A percentile compares a stretch with the other conserved stretches of the same genome.
These are phyloP conservation scores for Euryodendron excelsum DNA, from an alignment of 148 eudicot genomes.

Conservation along the genomic window DNA sequence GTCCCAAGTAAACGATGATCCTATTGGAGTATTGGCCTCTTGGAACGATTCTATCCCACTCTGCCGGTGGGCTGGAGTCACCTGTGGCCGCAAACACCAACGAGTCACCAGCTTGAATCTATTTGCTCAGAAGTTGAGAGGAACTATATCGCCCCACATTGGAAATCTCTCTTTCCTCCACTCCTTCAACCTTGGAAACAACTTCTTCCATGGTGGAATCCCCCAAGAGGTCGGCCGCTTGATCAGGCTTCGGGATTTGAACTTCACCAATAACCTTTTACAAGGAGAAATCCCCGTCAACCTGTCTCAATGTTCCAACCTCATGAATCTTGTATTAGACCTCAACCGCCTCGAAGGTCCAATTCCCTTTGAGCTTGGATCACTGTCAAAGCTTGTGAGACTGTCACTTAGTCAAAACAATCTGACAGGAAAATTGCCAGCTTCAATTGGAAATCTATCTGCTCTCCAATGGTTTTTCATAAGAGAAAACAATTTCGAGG, in stretches of 20 bases:
- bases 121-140: neutral
- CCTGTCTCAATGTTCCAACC: neutral
- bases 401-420: conserved; percentile 18
- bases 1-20: conserved; percentile 4
- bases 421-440: conserved; percentile 4
- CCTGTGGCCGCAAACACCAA: conserved; percentile 16
- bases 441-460: conserved; percentile 19
- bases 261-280: neutral
- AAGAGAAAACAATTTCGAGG: neutral
- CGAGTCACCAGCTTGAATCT: conserved; percentile 16
- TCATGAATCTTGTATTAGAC: conserved; percentile 14
- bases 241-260: neutral
- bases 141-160: conserved; percentile 19
- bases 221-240: conserved; percentile 20
- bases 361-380: conserved; percentile 19
- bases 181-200: conserved; percentile 19
- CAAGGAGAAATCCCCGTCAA: conserved; percentile 1
- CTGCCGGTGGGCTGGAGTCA: conserved; percentile 21
- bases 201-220: conserved; percentile 18
- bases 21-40: neutral
- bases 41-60: conserved; percentile 20
- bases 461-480: conserved; percentile 5
- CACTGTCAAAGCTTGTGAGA: conserved; percentile 12
- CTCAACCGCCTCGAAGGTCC: conserved; percentile 16
- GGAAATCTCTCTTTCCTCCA: conserved; percentile 33